These are phyloP conservation scores for Dactylellina sp. DNA, from an alignment of 2,329 filamentous ascomycete genomes.

Conservation along the genomic window DNA sequence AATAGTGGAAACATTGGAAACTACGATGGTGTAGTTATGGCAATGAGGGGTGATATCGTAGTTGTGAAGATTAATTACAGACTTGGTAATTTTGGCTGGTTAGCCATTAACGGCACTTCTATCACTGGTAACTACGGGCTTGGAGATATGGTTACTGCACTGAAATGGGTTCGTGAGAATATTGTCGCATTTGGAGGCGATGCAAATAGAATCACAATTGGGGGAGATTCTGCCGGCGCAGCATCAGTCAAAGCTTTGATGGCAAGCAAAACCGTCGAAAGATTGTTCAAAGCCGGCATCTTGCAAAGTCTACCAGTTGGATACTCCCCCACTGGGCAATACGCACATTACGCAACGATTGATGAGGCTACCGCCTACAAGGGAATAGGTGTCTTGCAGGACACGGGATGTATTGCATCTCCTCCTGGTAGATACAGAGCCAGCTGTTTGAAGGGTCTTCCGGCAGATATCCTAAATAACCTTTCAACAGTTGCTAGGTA, in stretches of 20 bases:
- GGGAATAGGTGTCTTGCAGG: conserved; percentile 2
- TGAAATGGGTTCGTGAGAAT: conserved; percentile 73
- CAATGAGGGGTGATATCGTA: conserved; percentile 69
- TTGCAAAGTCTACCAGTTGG: conserved; percentile 33
- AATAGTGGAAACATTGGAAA: conserved; percentile 73
- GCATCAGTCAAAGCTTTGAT: conserved; percentile 63
- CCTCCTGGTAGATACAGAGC: conserved; percentile 6
- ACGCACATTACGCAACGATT: conserved; percentile 17
- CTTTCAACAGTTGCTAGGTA: conserved; percentile 12
- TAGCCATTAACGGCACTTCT: conserved; percentile 64
- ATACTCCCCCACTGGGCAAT: conserved; percentile 11
- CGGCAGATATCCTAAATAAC: conserved; percentile 8
- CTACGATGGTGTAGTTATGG: conserved; percentile 69
- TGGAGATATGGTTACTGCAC: conserved; percentile 71
- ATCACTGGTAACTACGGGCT: conserved; percentile 70
- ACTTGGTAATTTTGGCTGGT: conserved; percentile 68
- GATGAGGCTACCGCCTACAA: conserved; percentile 8
- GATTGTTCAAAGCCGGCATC: conserved; percentile 23
- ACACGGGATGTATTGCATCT: conserved; percentile 15
- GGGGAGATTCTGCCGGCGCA: conserved; percentile 71
- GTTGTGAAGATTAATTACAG: conserved; percentile 70
- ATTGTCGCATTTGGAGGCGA: conserved; percentile 73
- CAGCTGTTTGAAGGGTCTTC: conserved; percentile 13
- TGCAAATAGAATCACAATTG: conserved; percentile 70
- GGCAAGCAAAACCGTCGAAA: conserved; percentile 2